phyloP scores from a whole-genome alignment of 228 moss, liverwort and hornwort species.

The Sphagnum fallax region DNA sequence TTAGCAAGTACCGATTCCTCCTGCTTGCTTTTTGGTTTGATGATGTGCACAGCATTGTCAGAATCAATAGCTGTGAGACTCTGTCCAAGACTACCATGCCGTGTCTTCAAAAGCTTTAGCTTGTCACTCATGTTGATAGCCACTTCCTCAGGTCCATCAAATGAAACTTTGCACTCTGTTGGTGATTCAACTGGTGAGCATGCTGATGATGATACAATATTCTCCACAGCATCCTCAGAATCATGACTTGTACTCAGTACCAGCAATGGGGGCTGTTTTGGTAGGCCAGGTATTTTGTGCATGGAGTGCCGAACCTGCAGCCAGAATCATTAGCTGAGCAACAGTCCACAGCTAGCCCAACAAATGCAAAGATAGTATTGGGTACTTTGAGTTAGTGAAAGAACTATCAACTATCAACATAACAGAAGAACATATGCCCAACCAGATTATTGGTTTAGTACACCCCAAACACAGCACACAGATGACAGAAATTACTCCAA shows the following conservation, averaged over 20 bases:
- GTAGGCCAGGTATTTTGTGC: slow-evolving; percentile 19
- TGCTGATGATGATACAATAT: slow-evolving; percentile 29
- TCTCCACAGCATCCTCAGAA: slow-evolving; percentile 30
- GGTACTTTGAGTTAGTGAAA: neutral
- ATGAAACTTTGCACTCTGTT: slow-evolving; percentile 20
- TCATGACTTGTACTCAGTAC: slow-evolving; percentile 18
- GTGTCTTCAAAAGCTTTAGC: slow-evolving; percentile 32
- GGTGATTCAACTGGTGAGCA: slow-evolving; percentile 35
- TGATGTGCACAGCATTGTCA: slow-evolving; percentile 11
- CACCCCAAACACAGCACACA: too few species aligned
- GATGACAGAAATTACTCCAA: too few species aligned
- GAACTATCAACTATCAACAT: neutral
- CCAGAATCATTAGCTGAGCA: neutral
- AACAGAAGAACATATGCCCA: too few species aligned
- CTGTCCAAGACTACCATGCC: slow-evolving; percentile 6
- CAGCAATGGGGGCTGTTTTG: slow-evolving; percentile 22
- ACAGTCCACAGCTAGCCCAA: too few species aligned
- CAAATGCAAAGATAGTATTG: neutral
- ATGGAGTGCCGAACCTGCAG: slow-evolving; percentile 26
- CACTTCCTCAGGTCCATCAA: slow-evolving; percentile 34
- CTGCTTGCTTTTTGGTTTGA: slow-evolving; percentile 12
- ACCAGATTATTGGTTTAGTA: too few species aligned
- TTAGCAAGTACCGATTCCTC: slow-evolving; percentile 13
- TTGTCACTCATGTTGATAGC: slow-evolving; percentile 23
- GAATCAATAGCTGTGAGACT: slow-evolving; percentile 12